Base-by-base conservation (phyloP, 2,329 filamentous ascomycete genomes). In the Xylariaceae sp. region DNA sequence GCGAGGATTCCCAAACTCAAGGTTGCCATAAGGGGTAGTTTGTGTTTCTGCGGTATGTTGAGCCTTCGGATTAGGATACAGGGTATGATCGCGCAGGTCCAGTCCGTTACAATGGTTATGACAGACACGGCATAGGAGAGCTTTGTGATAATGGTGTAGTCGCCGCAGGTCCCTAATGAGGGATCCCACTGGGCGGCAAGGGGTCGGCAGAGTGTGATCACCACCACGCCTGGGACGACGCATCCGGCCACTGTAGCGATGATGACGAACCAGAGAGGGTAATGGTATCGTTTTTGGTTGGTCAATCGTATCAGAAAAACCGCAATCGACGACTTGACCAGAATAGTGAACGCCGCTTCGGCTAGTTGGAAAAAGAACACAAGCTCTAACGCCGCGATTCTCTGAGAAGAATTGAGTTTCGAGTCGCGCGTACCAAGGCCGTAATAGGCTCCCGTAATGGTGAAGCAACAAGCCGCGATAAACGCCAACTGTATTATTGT, bases 221-320 rank as follows among this genome's bases (percentile, higher is more conserved):
- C 49, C 16, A 51, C 49, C 12, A 51, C 49, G 2, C 49, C 49
- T 14, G 49, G 49, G 37, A 51, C 49, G 12, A 51, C 49, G 29
- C 49, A 51, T 40, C 49, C 49, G 14, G 43, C 20, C 29, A 51
- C 40, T 3, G 49, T 51, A 7, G 49, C 42, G 19, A 51, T 46
- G 26, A 51, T 51, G 49, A 51, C 49, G 20, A 41, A 51, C 49
- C 49, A 51, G 26, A 51, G 49, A 40, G 49, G 42, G 16, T 51
- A 51, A 14, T 44, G 49, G n/a, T 51, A 51, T 21, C 49, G 32
- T 23, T n/a, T 51, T 42, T 51, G 49, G 19, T 23, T 51, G 9
- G 42, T 44, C 6, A 51, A 29, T 18, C 49, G 49, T 19, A 51
- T 37, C 19, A 51, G 20, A 29, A 51, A 51, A 16, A 51, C 43